Evolutionary conservation across 768 basidiomycete species (phyloP), one percentile per base, ranked within the genome.

Genomic region (Rhizopogon salebrosus): DNA sequence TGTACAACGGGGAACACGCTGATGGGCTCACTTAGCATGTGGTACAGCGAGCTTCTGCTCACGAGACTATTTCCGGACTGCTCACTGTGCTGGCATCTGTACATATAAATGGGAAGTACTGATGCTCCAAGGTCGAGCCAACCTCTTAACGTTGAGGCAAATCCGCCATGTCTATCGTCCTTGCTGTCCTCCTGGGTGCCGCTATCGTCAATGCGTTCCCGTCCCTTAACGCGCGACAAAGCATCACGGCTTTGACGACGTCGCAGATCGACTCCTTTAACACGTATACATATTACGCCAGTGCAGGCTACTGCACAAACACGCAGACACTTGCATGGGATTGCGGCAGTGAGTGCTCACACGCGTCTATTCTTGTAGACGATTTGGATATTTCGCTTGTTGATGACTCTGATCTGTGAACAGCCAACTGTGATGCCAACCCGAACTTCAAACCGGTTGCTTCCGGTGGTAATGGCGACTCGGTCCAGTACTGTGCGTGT

Each of bases 281-380:
- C 35, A 72, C 81, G 0, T 84, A 75, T 66, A 74, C 78, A 0
- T 68, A 64, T 51, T 82, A 76, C 57, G 80, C 83, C 0, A 74
- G 75, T 34, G 62, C 80, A 9, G 81, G 70, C 1, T 79, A 79
- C 57, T 85, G 83, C 52, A 48, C 63, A 14, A 66, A 79, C 6
- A 49, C 72, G 3, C 49, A 65, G 37, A 78, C 75, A 23, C 56
- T 74, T 38, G 68, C 70, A 20, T 84, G 82, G 80, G 61, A 72
- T 27, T 84, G 83, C 63, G 84, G 83, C 65, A 55, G 80, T 79
- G 55, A 51, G 74, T 66, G 39, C n/a, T 38, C 9, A 23, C 35
- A 36, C 3, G 10, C 29, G 13, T 40, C 9, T 42, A 14, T 20
- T 31, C 4, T 22, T 20, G n/a, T 1, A 0, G 1, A 4, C 31